A percentile compares a stretch with the other conserved stretches of the same genome.
phyloP scores from a whole-genome alignment of 108 stramenopile species.

The Skeletonema costatum region DNA sequence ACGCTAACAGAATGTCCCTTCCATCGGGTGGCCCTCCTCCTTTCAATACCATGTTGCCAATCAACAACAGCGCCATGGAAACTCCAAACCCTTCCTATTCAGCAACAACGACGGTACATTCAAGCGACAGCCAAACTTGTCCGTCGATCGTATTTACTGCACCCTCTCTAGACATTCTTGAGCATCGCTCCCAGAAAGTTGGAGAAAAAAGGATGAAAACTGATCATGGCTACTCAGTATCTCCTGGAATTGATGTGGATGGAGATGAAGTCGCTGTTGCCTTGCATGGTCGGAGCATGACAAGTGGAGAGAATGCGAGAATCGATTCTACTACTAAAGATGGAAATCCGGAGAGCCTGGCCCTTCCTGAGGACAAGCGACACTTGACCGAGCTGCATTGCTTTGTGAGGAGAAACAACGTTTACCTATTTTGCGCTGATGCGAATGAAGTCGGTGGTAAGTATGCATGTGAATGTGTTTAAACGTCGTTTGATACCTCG shows the following conservation, averaged over 20 bases:
- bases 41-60: neutral
- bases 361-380: constrained; percentile 64
- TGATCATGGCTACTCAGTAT: neutral
- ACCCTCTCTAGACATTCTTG: neutral
- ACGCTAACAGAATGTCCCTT: neutral
- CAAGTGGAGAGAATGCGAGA: neutral
- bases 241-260: neutral
- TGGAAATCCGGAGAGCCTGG: constrained; percentile 28
- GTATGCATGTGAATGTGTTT: neutral
- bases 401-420: constrained; percentile 72
- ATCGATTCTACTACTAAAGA: constrained; percentile 6
- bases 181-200: neutral
- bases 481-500: neutral
- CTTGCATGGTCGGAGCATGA: neutral
- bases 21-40: neutral
- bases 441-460: constrained; percentile 58
- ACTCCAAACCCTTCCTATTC: neutral
- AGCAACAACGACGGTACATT: neutral
- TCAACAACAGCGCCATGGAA: neutral
- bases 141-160: neutral
- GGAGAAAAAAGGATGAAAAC: neutral
- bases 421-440: constrained; percentile 77
- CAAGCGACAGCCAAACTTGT: neutral
- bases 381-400: constrained; percentile 86
- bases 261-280: neutral